Conservation (phyloP, 225 moss, liverwort and hornwort species). For the Sphagnum tenellum region DNA sequence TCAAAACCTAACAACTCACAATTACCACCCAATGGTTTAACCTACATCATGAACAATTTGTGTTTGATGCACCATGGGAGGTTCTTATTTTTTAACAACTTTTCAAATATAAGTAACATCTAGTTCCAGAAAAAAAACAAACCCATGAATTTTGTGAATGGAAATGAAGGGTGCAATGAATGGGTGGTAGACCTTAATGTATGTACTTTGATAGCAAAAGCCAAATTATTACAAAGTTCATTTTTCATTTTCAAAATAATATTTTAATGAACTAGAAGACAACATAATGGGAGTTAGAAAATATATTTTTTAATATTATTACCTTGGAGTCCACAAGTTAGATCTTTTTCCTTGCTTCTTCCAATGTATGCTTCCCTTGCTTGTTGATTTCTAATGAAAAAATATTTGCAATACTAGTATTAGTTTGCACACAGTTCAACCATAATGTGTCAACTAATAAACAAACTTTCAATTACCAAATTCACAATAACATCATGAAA, state of each 20-base stretch:
- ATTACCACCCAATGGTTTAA: neutral
- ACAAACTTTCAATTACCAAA: too few relatives aligned
- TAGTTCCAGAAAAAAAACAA: neutral
- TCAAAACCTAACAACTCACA: conserved; percentile 35
- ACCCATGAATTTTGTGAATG: neutral
- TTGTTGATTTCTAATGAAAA: conserved; percentile 66
- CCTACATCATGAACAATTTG: conserved; percentile 1
- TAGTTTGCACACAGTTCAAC: conserved; percentile 35
- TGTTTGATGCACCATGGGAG: neutral
- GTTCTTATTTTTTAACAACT: neutral
- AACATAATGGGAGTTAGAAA: neutral
- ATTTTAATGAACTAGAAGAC: neutral
- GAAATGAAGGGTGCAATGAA: neutral
- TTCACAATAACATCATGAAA: too few relatives aligned
- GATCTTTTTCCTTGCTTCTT: conserved; percentile 65
- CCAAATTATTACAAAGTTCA: conserved; percentile 34
- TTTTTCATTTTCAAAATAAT: too few relatives aligned
- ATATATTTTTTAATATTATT: neutral
- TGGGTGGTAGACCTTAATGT: too few relatives aligned
- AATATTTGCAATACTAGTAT: conserved; percentile 81
- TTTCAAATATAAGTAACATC: neutral
- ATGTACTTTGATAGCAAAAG: conserved; percentile 72
- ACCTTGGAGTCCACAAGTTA: conserved; percentile 85
- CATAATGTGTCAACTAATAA: neutral
- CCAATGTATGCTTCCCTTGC: conserved; percentile 53